Base-by-base conservation (phyloP, 495 filamentous ascomycete species). In the Tuber indicum region DNA sequence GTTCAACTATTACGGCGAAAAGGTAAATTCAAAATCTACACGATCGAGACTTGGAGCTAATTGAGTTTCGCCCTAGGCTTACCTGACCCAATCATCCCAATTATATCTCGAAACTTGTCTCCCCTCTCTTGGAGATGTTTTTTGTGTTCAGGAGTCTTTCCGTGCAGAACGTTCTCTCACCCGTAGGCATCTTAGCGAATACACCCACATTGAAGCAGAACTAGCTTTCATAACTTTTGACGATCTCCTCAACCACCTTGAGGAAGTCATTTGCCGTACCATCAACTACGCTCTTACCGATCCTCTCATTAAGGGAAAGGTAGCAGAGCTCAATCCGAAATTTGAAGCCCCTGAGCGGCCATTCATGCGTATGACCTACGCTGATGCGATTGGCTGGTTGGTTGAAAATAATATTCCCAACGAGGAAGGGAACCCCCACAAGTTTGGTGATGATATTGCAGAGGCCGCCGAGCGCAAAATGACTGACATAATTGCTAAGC, bases 141-240 rank as follows among this genome's bases (percentile, higher is more conserved):
- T 93, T 89, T 98, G 95, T 85, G 93, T 99, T 77, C 95, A 97
- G 86, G 96, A 97, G 81, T 98, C 96, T 17, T 99, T 98, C 91
- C 95, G 96, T 73, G 96, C 96, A 41, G 96, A 99, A 85, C 97
- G 97, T 85, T 95, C 92, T 5, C 87, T 97, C 32, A 99, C 96
- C 74, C 92, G 96, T 66, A 93, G 96, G 80, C 96, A 99, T 84
- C 86, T 99, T 80, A 93, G 93, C 52, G 95, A 97, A 85, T 99
- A 98, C 87, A 96, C 96, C 0, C 96, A 99, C 86, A 89, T 99
- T 78, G 96, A 99, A 86, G 96, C 92, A 78, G 96, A 99, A 85
- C 86, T 99, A 75, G 96, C 97, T 86, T 98, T 96, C 83, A 97
- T 99, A 86, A 90, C 89, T 78, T 99, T 99, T 85, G 89, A 91